Conservation (phyloP, 164 flowering plant species). For the Amborella trichopoda region DNA sequence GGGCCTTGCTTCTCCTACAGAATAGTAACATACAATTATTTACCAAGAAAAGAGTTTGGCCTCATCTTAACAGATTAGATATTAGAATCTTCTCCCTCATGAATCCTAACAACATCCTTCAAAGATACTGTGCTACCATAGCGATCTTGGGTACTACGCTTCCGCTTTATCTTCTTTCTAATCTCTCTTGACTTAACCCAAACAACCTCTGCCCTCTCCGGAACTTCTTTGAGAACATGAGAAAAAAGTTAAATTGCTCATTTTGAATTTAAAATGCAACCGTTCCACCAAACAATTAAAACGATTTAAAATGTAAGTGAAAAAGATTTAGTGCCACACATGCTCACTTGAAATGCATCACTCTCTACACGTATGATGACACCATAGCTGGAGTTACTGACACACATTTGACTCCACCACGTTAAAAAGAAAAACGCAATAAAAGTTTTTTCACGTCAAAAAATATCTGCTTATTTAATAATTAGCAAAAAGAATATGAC, state of each 20-base stretch:
- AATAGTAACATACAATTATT: too few species aligned
- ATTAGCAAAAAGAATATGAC: neutral
- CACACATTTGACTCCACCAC: neutral
- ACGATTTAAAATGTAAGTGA: too few species aligned
- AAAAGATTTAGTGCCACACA: too few species aligned
- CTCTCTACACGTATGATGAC: conserved; percentile 93
- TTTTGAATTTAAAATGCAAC: too few species aligned
- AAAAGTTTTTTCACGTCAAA: conserved; percentile 59
- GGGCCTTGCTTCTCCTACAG: conserved; percentile 96
- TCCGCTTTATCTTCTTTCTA: conserved; percentile 71
- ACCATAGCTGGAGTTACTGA: conserved; percentile 85
- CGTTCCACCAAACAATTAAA: too few species aligned
- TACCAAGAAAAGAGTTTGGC: too few species aligned
- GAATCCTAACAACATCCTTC: conserved; percentile 79
- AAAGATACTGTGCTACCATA: conserved; percentile 47
- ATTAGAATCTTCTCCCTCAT: too few species aligned
- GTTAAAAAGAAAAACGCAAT: neutral
- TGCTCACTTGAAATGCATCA: conserved; percentile 99
- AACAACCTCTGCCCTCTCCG: conserved; percentile 84
- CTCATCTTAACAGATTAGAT: too few species aligned
- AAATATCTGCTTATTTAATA: neutral
- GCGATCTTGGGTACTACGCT: conserved; percentile 53
- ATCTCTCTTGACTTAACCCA: conserved; percentile 84
- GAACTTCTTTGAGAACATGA: conserved; percentile 87
- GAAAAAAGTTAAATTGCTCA: too few species aligned